phyloP scores from a whole-genome alignment of 352 stramenopile genomes.

The Phytopythium oedochilum region DNA sequence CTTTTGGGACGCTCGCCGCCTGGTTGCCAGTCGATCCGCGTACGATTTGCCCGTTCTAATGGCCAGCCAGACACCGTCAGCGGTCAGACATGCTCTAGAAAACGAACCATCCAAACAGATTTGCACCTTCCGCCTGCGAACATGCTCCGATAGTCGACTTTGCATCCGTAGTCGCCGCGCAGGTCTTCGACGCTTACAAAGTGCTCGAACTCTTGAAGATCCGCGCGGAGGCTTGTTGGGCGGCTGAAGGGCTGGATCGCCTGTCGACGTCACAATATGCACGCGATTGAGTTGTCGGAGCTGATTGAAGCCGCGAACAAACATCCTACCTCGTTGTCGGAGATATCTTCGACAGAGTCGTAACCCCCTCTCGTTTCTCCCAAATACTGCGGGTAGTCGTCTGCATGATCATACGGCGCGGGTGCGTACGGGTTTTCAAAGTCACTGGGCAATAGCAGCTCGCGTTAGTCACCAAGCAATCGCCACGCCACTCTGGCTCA shows the following conservation, averaged over 20 bases:
- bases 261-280: neutral
- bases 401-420: neutral
- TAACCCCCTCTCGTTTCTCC: constrained; percentile 1
- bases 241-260: constrained; percentile 11
- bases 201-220: constrained; percentile 57
- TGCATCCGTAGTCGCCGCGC: constrained; percentile 39
- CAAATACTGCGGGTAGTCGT: constrained; percentile 5
- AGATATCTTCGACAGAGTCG: constrained; percentile 59
- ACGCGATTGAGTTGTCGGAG: neutral
- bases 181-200: constrained; percentile 67
- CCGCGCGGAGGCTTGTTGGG: constrained; percentile 19
- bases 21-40: constrained; percentile 35
- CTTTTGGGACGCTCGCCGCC: constrained; percentile 40
- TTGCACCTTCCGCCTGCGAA: constrained; percentile 59
- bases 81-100: neutral
- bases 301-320: neutral
- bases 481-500: neutral
- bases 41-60: constrained; percentile 43
- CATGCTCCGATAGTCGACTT: constrained; percentile 67
- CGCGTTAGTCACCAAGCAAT: neutral
- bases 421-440: constrained; percentile 36
- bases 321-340: constrained; percentile 48
- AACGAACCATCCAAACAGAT: neutral
- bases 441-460: constrained; percentile 10
- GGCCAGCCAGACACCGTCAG: neutral